These are phyloP conservation scores for Phytophthora pini DNA, from an alignment of 352 stramenopile genomes.

Conservation along the genomic window DNA sequence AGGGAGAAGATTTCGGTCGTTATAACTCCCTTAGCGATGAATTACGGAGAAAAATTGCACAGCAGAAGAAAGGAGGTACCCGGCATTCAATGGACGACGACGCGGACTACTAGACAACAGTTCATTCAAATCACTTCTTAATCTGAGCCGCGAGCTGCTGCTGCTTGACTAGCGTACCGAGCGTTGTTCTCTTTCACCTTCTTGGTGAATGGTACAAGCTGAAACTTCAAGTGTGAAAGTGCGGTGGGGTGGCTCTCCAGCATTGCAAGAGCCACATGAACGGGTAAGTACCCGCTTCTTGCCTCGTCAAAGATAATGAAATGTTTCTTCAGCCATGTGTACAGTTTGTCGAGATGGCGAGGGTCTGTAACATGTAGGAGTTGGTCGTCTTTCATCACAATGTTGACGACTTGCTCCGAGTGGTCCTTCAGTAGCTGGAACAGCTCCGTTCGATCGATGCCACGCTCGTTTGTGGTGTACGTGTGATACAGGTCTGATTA, in stretches of 20 bases:
- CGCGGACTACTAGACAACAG: slow-evolving; percentile 21
- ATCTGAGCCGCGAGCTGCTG: slow-evolving; percentile 30
- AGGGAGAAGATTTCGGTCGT: slow-evolving; percentile 28
- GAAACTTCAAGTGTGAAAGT: slow-evolving; percentile 52
- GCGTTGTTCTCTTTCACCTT: slow-evolving; percentile 56
- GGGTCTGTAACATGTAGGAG: slow-evolving; percentile 31
- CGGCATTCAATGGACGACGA: slow-evolving; percentile 21
- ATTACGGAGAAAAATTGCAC: slow-evolving; percentile 24
- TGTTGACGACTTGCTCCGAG: slow-evolving; percentile 24
- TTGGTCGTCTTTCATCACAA: slow-evolving; percentile 30
- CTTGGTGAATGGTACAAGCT: slow-evolving; percentile 48
- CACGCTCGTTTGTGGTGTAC: slow-evolving; percentile 61
- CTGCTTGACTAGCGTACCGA: slow-evolving; percentile 50
- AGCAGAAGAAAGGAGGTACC: slow-evolving; percentile 7
- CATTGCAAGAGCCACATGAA: slow-evolving; percentile 48
- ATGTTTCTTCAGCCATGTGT: slow-evolving; percentile 81
- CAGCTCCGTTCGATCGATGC: slow-evolving; percentile 62
- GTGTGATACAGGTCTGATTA: slow-evolving; percentile 60
- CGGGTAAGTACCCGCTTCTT: slow-evolving; percentile 45
- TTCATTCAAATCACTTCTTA: slow-evolving; percentile 11
- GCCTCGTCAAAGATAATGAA: slow-evolving; percentile 53
- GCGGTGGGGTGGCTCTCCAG: slow-evolving; percentile 50
- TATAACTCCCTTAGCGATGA: slow-evolving; percentile 50
- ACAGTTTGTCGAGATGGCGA: slow-evolving; percentile 66
- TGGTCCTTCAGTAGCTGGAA: slow-evolving; percentile 69